Base-by-base conservation (phyloP, 2,329 filamentous ascomycete genomes). In the Phialophora verrucosa region DNA sequence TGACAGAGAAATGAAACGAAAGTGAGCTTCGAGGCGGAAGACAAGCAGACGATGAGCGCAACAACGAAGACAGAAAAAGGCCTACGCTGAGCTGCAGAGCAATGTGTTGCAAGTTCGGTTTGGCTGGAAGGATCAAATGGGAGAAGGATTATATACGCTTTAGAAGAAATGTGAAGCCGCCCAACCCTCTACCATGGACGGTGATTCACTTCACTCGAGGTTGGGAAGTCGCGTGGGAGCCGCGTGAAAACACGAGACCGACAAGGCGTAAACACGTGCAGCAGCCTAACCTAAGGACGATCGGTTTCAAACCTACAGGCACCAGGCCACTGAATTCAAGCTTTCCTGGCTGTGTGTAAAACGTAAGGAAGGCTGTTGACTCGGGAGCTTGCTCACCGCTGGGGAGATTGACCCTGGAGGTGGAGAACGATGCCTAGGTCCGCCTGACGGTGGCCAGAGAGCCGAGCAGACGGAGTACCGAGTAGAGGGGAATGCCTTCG, bases 361-460 rank as follows among this genome's bases (percentile, higher is more conserved):
- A 2, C 0, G 38, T n/a, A 5, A 44, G 38, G 38, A 7, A 44
- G 2, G 38, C 17, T 44, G 38, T 44, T 44, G 17, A n/a, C 38
- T 44, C 38, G 38, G 14, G 7, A 8, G 38, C 38, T 44, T 27
- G 20, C 20, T 27, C 49, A 23, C 38, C 55, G 32, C 23, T 42
- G 32, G n/a, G n/a, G 32, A 17, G 8, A 42, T n/a, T 11, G 25
- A 12, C 10, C 23, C 29, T 20, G 10, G 2, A 61, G 54, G 59
- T 61, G 59, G 59, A 14, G 59, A 29, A 38, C 14, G n/a, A 12
- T 53, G 59, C 59, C 59, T 61, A 59, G 27, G n/a, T 42, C 44
- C 12, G 44, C 55, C 55, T 58, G 38, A 14, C 8, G 23, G 55
- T 38, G 14, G 55, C 20, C 3, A 25, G 6, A 38, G 55, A 38